Evolutionary conservation across 495 filamentous ascomycete species (phyloP).

Genomic region (Staphylotrichum tortipilum): DNA sequence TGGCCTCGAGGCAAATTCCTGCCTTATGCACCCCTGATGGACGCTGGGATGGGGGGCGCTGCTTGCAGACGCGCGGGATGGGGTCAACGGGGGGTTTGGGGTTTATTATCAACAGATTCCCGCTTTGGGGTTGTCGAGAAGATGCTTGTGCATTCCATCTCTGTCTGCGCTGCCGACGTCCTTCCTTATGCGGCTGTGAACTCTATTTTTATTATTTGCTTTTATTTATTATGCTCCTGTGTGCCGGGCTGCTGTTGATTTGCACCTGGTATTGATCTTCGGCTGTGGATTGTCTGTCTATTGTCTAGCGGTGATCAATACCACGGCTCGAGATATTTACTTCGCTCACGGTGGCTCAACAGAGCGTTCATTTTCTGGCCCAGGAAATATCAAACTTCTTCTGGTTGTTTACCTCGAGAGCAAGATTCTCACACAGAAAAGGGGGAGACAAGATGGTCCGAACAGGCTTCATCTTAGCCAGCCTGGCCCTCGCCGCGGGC

Average conservation of each 20-base stretch:
- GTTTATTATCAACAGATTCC: background rate
- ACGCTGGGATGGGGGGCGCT: no score
- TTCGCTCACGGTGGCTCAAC: background rate
- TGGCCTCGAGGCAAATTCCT: no score
- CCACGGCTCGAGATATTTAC: background rate
- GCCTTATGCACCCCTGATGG: no score
- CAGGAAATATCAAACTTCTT: no score
- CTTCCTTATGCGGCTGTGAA: conserved; percentile 21
- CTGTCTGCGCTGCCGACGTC: conserved; percentile 8
- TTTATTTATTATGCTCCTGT: background rate
- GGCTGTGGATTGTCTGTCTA: background rate
- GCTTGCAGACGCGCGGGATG: no score
- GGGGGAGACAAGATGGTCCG: background rate
- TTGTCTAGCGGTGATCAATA: background rate
- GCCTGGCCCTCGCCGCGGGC: conserved; percentile 2
- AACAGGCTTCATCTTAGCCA: background rate
- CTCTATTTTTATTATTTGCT: background rate
- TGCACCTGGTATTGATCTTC: background rate
- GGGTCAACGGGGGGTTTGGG: no score
- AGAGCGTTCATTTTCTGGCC: background rate
- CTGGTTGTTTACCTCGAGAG: no score
- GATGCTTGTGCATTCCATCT: background rate
- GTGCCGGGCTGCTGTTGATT: no score
- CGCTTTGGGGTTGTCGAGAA: no score
- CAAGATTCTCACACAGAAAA: background rate